Evolutionary conservation across 805 yeast genomes (phyloP).

Genomic region (Saturnispora saitoi): DNA sequence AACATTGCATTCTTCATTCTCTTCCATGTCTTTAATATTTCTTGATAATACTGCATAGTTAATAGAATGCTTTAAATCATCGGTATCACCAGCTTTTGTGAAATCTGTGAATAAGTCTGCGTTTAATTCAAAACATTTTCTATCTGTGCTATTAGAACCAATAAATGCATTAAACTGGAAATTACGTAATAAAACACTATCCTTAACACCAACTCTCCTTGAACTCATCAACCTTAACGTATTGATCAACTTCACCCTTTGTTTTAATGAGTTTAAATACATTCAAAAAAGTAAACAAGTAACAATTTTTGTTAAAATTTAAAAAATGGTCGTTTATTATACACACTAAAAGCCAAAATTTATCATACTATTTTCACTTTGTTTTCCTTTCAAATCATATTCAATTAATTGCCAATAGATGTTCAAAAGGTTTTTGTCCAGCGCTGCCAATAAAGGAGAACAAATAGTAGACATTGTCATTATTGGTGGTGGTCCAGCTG

Average conservation of each 20-base stretch:
- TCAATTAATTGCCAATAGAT: slow-evolving; percentile 4
- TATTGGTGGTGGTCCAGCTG: slow-evolving; percentile 98
- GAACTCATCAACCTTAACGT: neutral
- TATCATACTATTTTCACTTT: neutral
- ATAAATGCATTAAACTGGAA: slow-evolving; percentile 26
- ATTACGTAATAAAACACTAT: slow-evolving; percentile 43
- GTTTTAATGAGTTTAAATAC: neutral
- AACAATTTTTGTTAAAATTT: no score
- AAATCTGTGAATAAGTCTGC: slow-evolving; percentile 60
- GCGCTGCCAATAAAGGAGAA: slow-evolving; percentile 13
- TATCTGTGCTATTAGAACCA: slow-evolving; percentile 1
- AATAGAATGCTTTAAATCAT: slow-evolving; percentile 72
- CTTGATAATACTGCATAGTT: slow-evolving; percentile 83
- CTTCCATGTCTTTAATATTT: slow-evolving; percentile 45
- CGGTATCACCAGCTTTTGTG: slow-evolving; percentile 64
- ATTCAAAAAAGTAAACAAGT: neutral
- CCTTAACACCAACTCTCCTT: slow-evolving; percentile 3
- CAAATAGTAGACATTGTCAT: slow-evolving; percentile 59
- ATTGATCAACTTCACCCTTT: neutral
- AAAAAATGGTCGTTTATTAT: neutral
- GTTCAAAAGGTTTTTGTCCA: slow-evolving; percentile 23
- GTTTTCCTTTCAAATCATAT: neutral
- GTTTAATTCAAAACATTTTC: slow-evolving; percentile 25
- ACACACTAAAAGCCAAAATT: neutral
- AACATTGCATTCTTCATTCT: slow-evolving; percentile 30